Base-by-base conservation (phyloP, 352 stramenopile genomes). In the Phytopythium chamaehyphon region DNA sequence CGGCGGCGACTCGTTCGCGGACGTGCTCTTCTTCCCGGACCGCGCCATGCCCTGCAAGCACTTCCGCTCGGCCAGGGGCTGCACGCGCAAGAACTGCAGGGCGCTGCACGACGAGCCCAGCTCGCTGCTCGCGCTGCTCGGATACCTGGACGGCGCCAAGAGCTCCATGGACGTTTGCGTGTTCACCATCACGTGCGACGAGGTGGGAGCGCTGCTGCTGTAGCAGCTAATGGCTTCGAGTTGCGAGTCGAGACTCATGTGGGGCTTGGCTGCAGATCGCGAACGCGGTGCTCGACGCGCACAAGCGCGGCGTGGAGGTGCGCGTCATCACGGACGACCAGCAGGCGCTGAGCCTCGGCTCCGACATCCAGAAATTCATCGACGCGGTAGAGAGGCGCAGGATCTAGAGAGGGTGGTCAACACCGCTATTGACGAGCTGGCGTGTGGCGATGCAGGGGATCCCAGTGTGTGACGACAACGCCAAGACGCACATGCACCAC, bases 1-100 rank as follows among this genome's bases (percentile, higher is more conserved):
- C 35, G 54, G 44, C 12, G 46, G 63, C 24, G 76, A 87, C 62
- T 84, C 76, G 65, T 86, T 85, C 54, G 66, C 83, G 38, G 77
- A 88, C 42, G 77, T 80, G 51, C 53, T 88, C 39, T 88, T 88
- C 69, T 88, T 88, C 59, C 77, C 77, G n/a, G 77, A 88, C 51
- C 42, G 55, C 3, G 62, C 47, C 26, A 76, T 88, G 67, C 77
- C 77, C 4, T 88, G 77, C 69, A 76, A 71, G 51, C 72, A 75
- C 33, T 76, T 79, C 46, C 58, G 71, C 23, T 73, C 62, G 33
- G 56, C 43, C 42, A 62, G 76, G 37, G 54, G 62, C 48, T 88
- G 77, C 62, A 85, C 61, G 40, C 73, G 68, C 50, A 88, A 88
- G 54, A 75, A 76, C 54, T 88, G 77, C 65, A 76, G 74, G 56